Evolutionary conservation across 2,329 filamentous ascomycete genomes (phyloP).

Genomic region (Raffaelea albimanens): DNA sequence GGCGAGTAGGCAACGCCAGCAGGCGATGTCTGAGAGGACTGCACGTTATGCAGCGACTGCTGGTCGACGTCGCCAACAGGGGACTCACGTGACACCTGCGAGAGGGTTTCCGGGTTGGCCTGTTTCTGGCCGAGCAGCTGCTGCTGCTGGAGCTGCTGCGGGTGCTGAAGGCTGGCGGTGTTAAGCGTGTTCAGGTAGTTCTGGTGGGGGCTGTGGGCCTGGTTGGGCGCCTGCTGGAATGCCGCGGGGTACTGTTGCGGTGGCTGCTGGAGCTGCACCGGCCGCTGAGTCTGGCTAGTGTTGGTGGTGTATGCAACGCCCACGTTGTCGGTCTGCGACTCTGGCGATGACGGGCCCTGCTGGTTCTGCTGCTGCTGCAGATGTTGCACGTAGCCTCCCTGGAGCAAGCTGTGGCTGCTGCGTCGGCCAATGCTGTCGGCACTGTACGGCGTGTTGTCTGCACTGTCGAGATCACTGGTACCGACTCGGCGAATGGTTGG

Average conservation of each 20-base stretch:
- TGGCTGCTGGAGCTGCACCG: constrained; percentile 30
- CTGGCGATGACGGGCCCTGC: constrained; percentile 7
- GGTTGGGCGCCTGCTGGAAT: background rate
- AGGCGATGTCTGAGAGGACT: constrained; percentile 29
- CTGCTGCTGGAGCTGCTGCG: constrained; percentile 17
- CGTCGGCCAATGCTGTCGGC: constrained; percentile 30
- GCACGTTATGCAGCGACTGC: constrained; percentile 17
- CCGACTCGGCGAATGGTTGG: constrained; percentile 37
- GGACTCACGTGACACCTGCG: constrained; percentile 54
- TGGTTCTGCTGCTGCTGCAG: constrained; percentile 22
- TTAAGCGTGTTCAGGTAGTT: no score
- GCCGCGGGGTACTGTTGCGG: constrained; percentile 20
- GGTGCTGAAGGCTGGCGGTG: background rate
- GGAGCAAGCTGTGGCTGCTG: constrained; percentile 24
- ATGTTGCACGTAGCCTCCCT: constrained; percentile 18
- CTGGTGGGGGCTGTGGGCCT: no score
- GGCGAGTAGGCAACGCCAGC: constrained; percentile 20
- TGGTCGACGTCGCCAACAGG: constrained; percentile 41
- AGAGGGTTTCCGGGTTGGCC: constrained; percentile 49
- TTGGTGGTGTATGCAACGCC: constrained; percentile 10
- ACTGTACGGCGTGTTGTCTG: constrained; percentile 33
- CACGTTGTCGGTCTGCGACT: background rate
- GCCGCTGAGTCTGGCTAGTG: constrained; percentile 30
- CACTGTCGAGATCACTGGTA: constrained; percentile 21
- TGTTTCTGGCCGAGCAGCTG: constrained; percentile 23